A percentile compares a stretch with the other conserved stretches of the same genome.
Conservation (phyloP, 2,329 filamentous ascomycete species). For the Exophiala bonariae region DNA sequence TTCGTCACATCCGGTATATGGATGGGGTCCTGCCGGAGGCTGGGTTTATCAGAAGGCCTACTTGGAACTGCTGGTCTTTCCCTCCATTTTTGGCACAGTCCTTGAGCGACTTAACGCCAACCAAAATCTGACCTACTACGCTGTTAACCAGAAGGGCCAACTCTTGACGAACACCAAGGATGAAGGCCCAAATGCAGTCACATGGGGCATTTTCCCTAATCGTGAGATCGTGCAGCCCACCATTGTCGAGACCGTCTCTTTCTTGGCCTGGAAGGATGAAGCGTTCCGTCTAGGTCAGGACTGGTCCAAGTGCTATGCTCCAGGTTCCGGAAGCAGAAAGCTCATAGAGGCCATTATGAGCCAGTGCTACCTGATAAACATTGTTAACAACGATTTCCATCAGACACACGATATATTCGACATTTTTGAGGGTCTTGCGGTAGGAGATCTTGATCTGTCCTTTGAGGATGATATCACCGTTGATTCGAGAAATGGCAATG, state of each 20-base stretch:
- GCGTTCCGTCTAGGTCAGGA: conserved; percentile 89
- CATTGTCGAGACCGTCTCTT: conserved; percentile 97
- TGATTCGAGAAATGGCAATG: conserved; percentile 11
- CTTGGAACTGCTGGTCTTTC: conserved; percentile 84
- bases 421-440: conserved; percentile 75
- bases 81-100: conserved; percentile 74
- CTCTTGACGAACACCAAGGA: conserved; percentile 81
- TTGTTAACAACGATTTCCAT: conserved; percentile 98
- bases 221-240: conserved; percentile 99
- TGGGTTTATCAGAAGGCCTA: conserved; percentile 99
- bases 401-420: conserved; percentile 77
- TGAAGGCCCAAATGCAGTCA: conserved; percentile 94
- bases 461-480: conserved; percentile 19
- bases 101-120: conserved; percentile 75
- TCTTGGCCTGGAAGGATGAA: conserved; percentile 98
- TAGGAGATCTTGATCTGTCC: conserved; percentile 62
- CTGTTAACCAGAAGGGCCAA: conserved; percentile 79
- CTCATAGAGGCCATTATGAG: conserved; percentile 83
- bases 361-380: conserved; percentile 91
- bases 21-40: conserved; percentile 92
- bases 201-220: conserved; percentile 97
- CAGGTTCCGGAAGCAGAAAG: conserved; percentile 71
- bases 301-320: conserved; percentile 89
- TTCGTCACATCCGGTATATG: conserved; percentile 81
- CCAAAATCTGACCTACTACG: conserved; percentile 88